phyloP scores from a whole-genome alignment of 2,329 filamentous ascomycete genomes.

The Aspergillus fumigatus region DNA sequence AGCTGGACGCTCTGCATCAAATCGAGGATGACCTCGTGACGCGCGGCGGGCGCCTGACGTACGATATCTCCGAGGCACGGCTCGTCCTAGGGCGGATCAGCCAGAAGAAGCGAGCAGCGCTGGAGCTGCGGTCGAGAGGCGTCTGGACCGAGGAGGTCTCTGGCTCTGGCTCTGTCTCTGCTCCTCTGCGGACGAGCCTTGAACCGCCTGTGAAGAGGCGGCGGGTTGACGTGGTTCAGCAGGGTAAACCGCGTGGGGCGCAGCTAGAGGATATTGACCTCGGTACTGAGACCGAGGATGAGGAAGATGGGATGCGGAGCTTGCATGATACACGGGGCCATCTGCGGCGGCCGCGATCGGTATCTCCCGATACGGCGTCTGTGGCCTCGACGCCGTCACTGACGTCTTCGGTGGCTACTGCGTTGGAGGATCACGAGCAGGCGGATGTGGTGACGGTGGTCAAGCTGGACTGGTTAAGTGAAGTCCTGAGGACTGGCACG shows the following conservation, averaged over 20 bases:
- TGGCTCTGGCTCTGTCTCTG: constrained; percentile 1
- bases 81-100: constrained; percentile 71
- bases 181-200: background rate
- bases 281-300: constrained; percentile 28
- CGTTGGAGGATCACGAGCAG: constrained; percentile 1
- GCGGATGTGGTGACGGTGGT: constrained; percentile 46
- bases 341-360: constrained; percentile 3
- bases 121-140: constrained; percentile 69
- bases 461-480: constrained; percentile 51
- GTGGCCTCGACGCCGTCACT: background rate
- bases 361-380: background rate
- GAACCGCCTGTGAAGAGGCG: constrained; percentile 26
- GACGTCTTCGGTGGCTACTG: background rate
- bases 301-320: constrained; percentile 17
- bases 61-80: constrained; percentile 66
- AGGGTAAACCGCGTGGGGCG: background rate
- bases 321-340: constrained; percentile 9
- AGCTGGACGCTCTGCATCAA: constrained; percentile 56
- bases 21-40: constrained; percentile 60
- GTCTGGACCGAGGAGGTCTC: constrained; percentile 46
- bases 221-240: constrained; percentile 10
- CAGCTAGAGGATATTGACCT: constrained; percentile 23
- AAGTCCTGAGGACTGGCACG: constrained; percentile 41
- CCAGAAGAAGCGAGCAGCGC: constrained; percentile 64
- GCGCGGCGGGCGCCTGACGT: constrained; percentile 58